Evolutionary conservation across 305 asterid genomes (phyloP).

Genomic region (Fraxinus xanthoxyloides): DNA sequence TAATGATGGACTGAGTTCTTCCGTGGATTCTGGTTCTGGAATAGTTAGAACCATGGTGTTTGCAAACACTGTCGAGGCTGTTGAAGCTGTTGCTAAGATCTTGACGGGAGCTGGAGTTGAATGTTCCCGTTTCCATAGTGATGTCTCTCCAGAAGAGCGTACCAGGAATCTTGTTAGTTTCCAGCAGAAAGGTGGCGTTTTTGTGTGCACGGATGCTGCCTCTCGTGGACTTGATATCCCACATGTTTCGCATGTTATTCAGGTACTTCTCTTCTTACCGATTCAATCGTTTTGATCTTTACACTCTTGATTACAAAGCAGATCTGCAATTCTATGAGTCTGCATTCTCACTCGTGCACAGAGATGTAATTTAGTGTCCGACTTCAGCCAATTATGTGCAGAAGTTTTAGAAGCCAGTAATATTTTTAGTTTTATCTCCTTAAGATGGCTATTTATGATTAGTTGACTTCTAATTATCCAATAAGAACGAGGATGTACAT

Average conservation of each 20-base stretch:
- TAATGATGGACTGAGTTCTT: constrained; percentile 37
- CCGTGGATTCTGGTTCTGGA: constrained; percentile 32
- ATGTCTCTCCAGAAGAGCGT: constrained; percentile 73
- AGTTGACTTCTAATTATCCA: neutral
- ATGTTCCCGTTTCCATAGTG: constrained; percentile 74
- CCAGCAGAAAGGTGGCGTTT: constrained; percentile 82
- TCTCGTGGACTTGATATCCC: constrained; percentile 95
- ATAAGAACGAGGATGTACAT: neutral
- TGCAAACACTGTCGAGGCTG: constrained; percentile 95
- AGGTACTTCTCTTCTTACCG: constrained; percentile 41
- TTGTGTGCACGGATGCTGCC: constrained; percentile 98
- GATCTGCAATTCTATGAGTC: neutral
- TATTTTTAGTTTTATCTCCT: neutral
- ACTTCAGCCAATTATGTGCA: neutral
- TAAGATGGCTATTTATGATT: neutral
- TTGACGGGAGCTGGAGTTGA: constrained; percentile 58
- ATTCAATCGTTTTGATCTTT: neutral
- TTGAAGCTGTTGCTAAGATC: constrained; percentile 74
- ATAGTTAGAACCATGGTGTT: constrained; percentile 80
- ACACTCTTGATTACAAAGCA: neutral
- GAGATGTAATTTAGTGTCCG: neutral
- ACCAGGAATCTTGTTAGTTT: constrained; percentile 61
- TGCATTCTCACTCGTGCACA: neutral
- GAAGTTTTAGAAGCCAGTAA: neutral
- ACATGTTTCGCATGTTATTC: constrained; percentile 85